A percentile compares a stretch with the other conserved stretches of the same genome.
Conservation (phyloP, 306 rosid genomes). For the Erythrophleum fordii region DNA sequence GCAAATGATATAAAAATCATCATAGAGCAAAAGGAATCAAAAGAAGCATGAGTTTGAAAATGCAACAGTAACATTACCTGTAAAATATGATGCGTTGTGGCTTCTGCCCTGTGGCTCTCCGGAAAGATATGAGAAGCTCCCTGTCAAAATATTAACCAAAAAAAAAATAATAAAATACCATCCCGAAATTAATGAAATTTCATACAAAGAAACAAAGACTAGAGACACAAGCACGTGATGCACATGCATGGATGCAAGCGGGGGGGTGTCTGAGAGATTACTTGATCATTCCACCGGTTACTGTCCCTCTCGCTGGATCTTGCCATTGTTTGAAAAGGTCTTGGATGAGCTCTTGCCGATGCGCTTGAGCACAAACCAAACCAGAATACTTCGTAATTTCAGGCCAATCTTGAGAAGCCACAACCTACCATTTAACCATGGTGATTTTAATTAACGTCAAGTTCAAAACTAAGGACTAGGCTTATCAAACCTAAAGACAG, state of each 20-base stretch:
- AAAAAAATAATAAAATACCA: not conserved
- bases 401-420: conserved; percentile 99
- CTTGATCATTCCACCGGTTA: conserved; percentile 97
- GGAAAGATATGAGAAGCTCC: conserved; percentile 92
- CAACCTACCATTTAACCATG: conserved; percentile 62
- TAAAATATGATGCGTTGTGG: conserved; percentile 95
- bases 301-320: conserved; percentile 85
- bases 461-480: not conserved
- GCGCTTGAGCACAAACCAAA: conserved; percentile 96
- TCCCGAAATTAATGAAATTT: not conserved
- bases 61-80: conserved; percentile 46
- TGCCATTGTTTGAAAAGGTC: conserved; percentile 93
- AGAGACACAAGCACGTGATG: not conserved
- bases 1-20: conserved; percentile 27
- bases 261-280: conserved; percentile 39
- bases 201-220: not conserved
- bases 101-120: conserved; percentile 96
- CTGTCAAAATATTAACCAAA: conserved; percentile 41
- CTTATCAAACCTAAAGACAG: not conserved
- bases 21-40: not conserved
- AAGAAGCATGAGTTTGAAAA: not conserved
- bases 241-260: conserved; percentile 1
- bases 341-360: conserved; percentile 93
- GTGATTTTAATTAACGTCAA: not conserved
- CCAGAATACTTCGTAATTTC: conserved; percentile 97